A percentile compares a stretch with the other conserved stretches of the same genome.
These are phyloP conservation scores for Coriolopsis trogii DNA, from an alignment of 1,284 basidiomycete species.

Conservation along the genomic window DNA sequence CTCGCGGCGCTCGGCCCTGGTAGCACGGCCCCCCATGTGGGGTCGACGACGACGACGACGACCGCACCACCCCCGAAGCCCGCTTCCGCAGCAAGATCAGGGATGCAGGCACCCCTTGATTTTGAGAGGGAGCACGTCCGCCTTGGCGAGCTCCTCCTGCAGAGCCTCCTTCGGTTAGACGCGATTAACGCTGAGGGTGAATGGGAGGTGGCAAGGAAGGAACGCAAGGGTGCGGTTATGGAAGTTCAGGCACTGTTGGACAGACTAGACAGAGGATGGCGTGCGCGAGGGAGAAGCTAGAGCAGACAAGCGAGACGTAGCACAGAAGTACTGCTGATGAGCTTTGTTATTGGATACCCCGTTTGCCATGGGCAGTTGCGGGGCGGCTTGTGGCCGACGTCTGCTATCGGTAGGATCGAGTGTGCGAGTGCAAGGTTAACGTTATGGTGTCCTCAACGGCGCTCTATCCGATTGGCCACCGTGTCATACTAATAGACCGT, in stretches of 20 bases:
- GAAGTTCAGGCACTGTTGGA: slow-evolving; percentile 63
- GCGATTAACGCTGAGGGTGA: slow-evolving; percentile 66
- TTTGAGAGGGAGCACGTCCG: slow-evolving; percentile 56
- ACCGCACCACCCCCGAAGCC: slow-evolving; percentile 17
- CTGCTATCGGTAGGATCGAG: slow-evolving; percentile 3
- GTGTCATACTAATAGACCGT: neutral
- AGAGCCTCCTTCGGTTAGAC: slow-evolving; percentile 77
- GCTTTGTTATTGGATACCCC: neutral
- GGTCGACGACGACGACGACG: slow-evolving; percentile 6
- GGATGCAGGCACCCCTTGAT: slow-evolving; percentile 21
- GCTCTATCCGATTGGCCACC: slow-evolving; percentile 1
- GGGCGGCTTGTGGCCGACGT: neutral
- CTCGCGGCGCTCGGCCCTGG: slow-evolving; percentile 42
- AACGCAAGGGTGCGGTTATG: slow-evolving; percentile 77
- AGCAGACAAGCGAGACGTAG: neutral
- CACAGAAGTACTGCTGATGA: too few species aligned
- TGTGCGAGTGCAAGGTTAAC: too few species aligned
- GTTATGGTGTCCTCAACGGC: slow-evolving; percentile 5
- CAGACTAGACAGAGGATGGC: slow-evolving; percentile 56
- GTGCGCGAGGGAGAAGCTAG: slow-evolving; percentile 18
- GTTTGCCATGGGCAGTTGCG: neutral
- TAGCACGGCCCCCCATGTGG: slow-evolving; percentile 14
- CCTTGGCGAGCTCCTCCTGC: slow-evolving; percentile 73
- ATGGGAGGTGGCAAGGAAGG: slow-evolving; percentile 71
- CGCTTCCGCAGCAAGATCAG: slow-evolving; percentile 9